Evolutionary conservation across 768 basidiomycete genomes (phyloP), one percentile per base, ranked within the genome.

Genomic region (Suillus ampliporus): DNA sequence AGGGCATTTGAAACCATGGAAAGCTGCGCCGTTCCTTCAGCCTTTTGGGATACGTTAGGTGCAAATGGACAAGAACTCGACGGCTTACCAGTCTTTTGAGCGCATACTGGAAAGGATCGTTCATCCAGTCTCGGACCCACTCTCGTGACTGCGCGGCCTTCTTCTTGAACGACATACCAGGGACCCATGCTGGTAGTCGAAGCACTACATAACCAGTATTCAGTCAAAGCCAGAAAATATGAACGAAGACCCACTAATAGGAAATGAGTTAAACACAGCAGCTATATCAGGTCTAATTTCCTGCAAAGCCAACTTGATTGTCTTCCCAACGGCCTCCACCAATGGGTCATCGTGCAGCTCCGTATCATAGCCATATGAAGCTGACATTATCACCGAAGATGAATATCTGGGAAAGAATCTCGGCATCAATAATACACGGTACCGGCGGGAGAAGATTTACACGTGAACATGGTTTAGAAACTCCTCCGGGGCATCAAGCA

Each of bases 331-430:
- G 4, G 71, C n/a, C 8, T 51, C 46, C 21, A 79, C 71, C 61
- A 74, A 68, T 21, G 44, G 61, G 57, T 79, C 78, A 40, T 77
- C 53, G 35, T 61, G 64, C 2, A 71, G 66, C 26, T 62, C 44
- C 5, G 74, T 68, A 23, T 78, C 73, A 44, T 75, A 74, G 26
- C 73, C 77, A 50, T 78, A 80, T 23, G 72, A 47, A 21, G 68
- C 67, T 1, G 70, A 61, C 71, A 77, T 74, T 43, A 78, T 73
- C 4, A 71, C 65, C 2, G 71, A 69, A 9, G 71, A 71, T 2
- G 75, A 64, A 44, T 69, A 63, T 9, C 74, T 77, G 44, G 21
- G 50, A n/a, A 19, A 9, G 23, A 40, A 56, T 47, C 38, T 41
- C 37, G 47, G 50, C 19, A 21, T 19, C 50, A 46, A 44, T 46